A percentile compares a stretch with the other conserved stretches of the same genome.
These are phyloP conservation scores for Pestalotiopsis sp. DNA, from an alignment of 2,329 filamentous ascomycete genomes.

Conservation along the genomic window DNA sequence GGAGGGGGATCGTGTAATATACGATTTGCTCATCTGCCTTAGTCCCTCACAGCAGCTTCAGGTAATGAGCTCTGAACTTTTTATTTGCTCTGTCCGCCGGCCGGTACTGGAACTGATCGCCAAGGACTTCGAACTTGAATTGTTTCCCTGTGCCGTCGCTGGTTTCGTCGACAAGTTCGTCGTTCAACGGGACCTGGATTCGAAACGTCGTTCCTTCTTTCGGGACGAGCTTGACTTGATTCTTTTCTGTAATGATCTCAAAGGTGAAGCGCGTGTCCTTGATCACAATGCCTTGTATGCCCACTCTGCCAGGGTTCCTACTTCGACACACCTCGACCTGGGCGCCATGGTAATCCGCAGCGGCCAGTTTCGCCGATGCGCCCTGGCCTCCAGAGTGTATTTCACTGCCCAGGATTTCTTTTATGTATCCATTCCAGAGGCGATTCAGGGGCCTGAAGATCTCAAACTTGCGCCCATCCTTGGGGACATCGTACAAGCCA, in stretches of 20 bases:
- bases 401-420: conserved; percentile 73
- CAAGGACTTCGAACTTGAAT: conserved; percentile 83
- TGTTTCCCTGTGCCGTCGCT: conserved; percentile 32
- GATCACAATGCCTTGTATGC: conserved; percentile 83
- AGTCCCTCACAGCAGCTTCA: conserved; percentile 67
- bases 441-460: conserved; percentile 77
- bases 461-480: conserved; percentile 68
- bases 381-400: conserved; percentile 57
- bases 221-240: conserved; percentile 77
- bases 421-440: conserved; percentile 85
- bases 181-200: conserved; percentile 64
- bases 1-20: not conserved
- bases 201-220: conserved; percentile 90
- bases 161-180: conserved; percentile 15
- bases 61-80: conserved; percentile 88
- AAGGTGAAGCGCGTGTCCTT: conserved; percentile 87
- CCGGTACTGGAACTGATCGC: conserved; percentile 82
- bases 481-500: conserved; percentile 75
- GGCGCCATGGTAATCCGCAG: conserved; percentile 91
- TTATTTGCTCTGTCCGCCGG: conserved; percentile 84
- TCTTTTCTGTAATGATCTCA: conserved; percentile 75
- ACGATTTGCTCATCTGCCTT: not conserved
- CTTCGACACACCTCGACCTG: conserved; percentile 81
- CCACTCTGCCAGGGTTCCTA: conserved; percentile 79
- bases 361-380: conserved; percentile 75